Evolutionary conservation across 148 eudicot species (phyloP), one percentile per base, ranked within the genome.

Genomic region (Suaeda aralocaspica): DNA sequence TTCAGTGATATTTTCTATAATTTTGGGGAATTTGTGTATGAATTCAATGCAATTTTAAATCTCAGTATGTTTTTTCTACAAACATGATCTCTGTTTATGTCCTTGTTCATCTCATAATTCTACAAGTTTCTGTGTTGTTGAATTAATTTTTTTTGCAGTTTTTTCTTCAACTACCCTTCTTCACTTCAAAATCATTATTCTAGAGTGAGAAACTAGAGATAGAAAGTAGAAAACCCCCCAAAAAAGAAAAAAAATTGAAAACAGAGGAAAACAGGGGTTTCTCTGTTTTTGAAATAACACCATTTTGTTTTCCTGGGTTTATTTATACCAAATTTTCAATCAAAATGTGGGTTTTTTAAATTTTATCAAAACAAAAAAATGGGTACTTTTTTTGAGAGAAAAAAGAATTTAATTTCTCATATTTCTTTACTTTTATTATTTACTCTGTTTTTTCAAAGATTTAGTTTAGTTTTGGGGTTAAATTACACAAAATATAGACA

Each of bases 401-500:
- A 46, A 24, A 70, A 44, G 59, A 36, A 36, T 36, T 8, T 3
- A 36, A 45, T 26, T 16, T 2, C 48, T 45, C 52, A 18, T 31
- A 22, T 44, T 68, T 42, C 62, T 66, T 52, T 29, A 11, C 28
- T 51, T 22, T 64, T 71, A 19, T 59, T 76, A 18, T 49, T 82
- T 51, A 42, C 71, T 39, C 34, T 85, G 63, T 66, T 59, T 34
- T 78, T 65, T 15, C 71, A 73, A 69, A 64, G 49, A 77, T 79
- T 70, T 24, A 26, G 13, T 9, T 55, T 78, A 60, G 83, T 72
- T 50, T 68, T 41, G 42, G 88, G 76, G 16, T 81, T 90, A 48
- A 85, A 90, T 71, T 84, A 80, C 86, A 88, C 92, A 33, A 76
- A 78, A 59, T 80, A 87, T 72, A 83, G 87, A 56, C 75, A 83